Evolutionary conservation across 257 asterid genomes (phyloP), one percentile per base, ranked within the genome.

Genomic region (Nicotiana otophora): DNA sequence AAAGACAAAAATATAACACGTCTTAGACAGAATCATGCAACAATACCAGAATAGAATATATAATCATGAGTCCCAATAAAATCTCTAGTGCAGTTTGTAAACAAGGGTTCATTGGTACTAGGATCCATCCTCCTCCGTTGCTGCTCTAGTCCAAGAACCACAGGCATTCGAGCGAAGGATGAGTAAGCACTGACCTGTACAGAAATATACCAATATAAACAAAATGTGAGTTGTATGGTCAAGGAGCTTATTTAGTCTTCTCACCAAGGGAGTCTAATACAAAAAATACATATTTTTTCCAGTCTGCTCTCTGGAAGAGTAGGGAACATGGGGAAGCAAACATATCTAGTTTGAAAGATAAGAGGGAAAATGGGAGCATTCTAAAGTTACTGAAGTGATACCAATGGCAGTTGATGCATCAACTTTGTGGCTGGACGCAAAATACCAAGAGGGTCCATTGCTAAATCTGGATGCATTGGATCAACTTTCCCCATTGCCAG

Each of bases 401-500:
- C 99, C 98, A 96, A 86, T 83, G 98, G 99, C 81, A 96, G 89
- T 87, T 92, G 95, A 88, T 96, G 98, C 10, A 91, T 84, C 62
- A 94, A 88, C 87, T 93, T 93, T 80, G 86, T 46, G 74, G 85
- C 51, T 77, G 99, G 98, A 34, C 93, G 97, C 80, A 94, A 90
- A 84, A 96, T 92, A 64, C 95, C 92, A 74, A 94, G 91, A 84
- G 99, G 99, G 83, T 96, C 99, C 26, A 88, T 82, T 28, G 92
- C 89, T 81, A 94, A 88, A 86, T 96, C 99, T 53, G 92, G 93
- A 89, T 96, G 98, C 89, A 84, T 88, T 53, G 89, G 97, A 85
- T 96, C 99, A 74, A 96, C 97, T 86, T 93, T 93, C 63, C 98
- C 99, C 97, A 94, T 87, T 64, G 97, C 98, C 87, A 96, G 97